Conservation (phyloP, 140 eudicot species). For the Ambrosia hybrid region DNA sequence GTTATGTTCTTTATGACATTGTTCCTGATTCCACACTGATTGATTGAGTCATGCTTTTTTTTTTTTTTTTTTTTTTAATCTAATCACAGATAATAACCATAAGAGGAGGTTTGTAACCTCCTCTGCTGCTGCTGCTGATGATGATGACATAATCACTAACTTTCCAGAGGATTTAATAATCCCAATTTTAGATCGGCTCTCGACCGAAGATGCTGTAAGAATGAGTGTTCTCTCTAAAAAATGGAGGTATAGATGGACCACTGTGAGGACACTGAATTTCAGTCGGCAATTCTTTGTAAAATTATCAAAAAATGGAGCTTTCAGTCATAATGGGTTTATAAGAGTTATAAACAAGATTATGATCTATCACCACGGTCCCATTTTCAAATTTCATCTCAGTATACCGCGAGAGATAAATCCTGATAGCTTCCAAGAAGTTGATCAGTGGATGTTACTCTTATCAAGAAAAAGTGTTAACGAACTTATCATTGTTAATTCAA, state of each 20-base stretch:
- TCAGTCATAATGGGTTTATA: not conserved
- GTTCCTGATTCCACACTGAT: too few relatives aligned
- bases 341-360: constrained; percentile 14
- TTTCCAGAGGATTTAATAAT: constrained; percentile 4
- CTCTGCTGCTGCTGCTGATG: too few relatives aligned
- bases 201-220: too few relatives aligned
- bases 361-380: not conserved
- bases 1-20: too few relatives aligned
- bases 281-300: not conserved
- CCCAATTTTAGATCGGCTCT: too few relatives aligned
- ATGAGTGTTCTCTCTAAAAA: not conserved
- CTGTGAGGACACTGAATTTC: constrained; percentile 1
- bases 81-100: too few relatives aligned
- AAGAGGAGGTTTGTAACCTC: too few relatives aligned
- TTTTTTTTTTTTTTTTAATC: too few relatives aligned
- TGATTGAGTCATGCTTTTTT: too few relatives aligned
- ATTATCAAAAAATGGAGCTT: not conserved
- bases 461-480: constrained; percentile 7
- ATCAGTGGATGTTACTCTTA: constrained; percentile 11
- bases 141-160: constrained; percentile 19
- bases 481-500: not conserved
- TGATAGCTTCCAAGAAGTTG: constrained; percentile 16
- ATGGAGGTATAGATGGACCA: constrained; percentile 22
- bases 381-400: constrained; percentile 2
- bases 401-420: not conserved